Percentiles rank a stretch among this genome's conserved stretches.
Evolutionary conservation across 257 asterid genomes (phyloP).

Genomic region (Primulina tabacum): DNA sequence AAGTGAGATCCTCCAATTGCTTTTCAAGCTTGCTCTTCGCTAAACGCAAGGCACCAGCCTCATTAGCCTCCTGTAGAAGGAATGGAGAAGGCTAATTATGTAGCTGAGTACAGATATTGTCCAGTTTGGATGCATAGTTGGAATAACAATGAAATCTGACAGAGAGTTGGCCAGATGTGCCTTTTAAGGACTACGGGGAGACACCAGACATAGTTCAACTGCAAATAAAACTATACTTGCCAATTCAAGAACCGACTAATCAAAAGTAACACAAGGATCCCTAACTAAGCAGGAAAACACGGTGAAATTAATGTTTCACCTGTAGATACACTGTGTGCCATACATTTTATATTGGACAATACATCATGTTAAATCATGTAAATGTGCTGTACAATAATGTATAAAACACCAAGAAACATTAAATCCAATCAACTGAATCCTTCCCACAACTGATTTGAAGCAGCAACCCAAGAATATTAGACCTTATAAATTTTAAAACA

Average conservation of each 20-base stretch:
- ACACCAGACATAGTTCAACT: slow-evolving; percentile 4
- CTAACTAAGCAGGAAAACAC: background rate
- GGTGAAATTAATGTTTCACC: background rate
- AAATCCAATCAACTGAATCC: background rate
- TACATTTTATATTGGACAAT: background rate
- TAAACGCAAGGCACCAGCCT: slow-evolving; percentile 92
- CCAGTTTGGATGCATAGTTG: slow-evolving; percentile 9
- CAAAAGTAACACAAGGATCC: slow-evolving; percentile 7
- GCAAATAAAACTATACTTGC: background rate
- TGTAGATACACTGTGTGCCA: background rate
- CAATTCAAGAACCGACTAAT: slow-evolving; percentile 11
- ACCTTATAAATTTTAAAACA: too few relatives aligned
- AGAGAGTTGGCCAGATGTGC: slow-evolving; percentile 19
- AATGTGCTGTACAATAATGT: background rate
- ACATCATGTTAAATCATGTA: background rate
- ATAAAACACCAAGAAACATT: too few relatives aligned
- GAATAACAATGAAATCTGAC: slow-evolving; percentile 19
- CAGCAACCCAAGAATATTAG: background rate
- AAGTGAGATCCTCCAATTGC: slow-evolving; percentile 96
- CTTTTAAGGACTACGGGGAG: background rate
- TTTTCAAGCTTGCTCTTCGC: slow-evolving; percentile 94
- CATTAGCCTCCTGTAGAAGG: slow-evolving; percentile 81
- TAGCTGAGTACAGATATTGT: slow-evolving; percentile 4
- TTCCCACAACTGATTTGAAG: background rate
- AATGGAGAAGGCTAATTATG: background rate